Base-by-base conservation (phyloP, 73 alveolate genomes). In the Blepharisma japonicum region DNA sequence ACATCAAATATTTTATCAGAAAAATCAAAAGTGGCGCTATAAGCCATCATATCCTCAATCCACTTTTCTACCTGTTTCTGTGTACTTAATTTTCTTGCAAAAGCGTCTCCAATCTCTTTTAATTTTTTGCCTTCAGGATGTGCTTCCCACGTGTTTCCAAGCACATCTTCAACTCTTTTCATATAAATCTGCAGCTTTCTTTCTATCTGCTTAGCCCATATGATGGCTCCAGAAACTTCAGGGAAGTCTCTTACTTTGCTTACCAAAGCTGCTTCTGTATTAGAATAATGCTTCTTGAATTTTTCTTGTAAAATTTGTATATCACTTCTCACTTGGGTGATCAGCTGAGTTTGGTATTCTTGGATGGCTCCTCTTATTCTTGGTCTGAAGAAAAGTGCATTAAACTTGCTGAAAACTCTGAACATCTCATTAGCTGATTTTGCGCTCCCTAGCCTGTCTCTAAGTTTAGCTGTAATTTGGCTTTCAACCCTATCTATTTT, bases 391-490 rank as follows among this genome's bases (percentile, higher is more conserved):
- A 94, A 91, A 68, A 96, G 89, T 48, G 97, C 96, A 68, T 94
- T 91, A 94, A 96, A 96, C 55, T 90, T 81, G 71, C 91, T 79
- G 86, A 96, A 96, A 53, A 95, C 97, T 76, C 93, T 96, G 83
- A 94, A 96, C 98, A 94, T 96, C 74, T 94, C 99, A 45, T 92
- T 88, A 45, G 98, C 95, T 32, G 79, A 91, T 82, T 88, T 84
- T 6, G 99, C 98, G 18, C 92, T 88, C 5, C 96, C 98, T 55
- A 96, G 88, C 82, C 89, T 93, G 83, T 96, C 99, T 56, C 95
- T 89, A 74, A 91, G 83, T 77, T 89, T 86, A 20, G 88, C 86
- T 8, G 99, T 92, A 71, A 96, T 94, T 87, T 93, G 90, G 18
- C 90, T 79, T 88, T 96, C 99, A 0, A 96, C 95, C 68, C 84